phyloP scores from a whole-genome alignment of 768 basidiomycete genomes.

The Chalciporus pseudorubinellus region DNA sequence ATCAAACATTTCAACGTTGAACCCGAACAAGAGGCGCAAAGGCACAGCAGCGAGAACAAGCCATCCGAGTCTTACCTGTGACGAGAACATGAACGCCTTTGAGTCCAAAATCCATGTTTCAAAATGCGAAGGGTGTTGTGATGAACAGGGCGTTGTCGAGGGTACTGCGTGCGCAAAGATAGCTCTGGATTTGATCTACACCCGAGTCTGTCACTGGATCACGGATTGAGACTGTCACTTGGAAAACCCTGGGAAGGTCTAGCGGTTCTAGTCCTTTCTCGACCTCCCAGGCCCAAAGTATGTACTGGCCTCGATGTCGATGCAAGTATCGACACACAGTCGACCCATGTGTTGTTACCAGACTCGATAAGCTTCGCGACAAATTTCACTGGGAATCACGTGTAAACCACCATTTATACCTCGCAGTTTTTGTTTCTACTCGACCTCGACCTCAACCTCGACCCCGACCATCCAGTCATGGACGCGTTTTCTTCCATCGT shows the following conservation, averaged over 20 bases:
- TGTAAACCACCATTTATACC: neutral
- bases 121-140: neutral
- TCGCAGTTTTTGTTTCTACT: neutral
- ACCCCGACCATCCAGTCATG: slow-evolving; percentile 7
- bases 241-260: no score
- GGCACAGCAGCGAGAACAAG: neutral
- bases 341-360: no score
- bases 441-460: neutral
- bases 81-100: slow-evolving; percentile 63
- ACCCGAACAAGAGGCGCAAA: neutral
- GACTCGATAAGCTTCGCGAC: no score
- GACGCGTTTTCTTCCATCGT: slow-evolving; percentile 37
- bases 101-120: slow-evolving; percentile 54
- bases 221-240: no score
- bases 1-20: neutral
- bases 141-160: neutral
- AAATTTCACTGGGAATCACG: slow-evolving; percentile 5
- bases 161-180: slow-evolving; percentile 7
- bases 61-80: slow-evolving; percentile 46
- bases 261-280: no score
- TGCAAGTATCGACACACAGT: no score
- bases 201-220: no score
- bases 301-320: no score
- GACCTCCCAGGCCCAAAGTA: no score
- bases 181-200: slow-evolving; percentile 3